Evolutionary conservation across 306 rosid species (phyloP), one percentile per base, ranked within the genome.

Genomic region (Erythrophleum fordii): DNA sequence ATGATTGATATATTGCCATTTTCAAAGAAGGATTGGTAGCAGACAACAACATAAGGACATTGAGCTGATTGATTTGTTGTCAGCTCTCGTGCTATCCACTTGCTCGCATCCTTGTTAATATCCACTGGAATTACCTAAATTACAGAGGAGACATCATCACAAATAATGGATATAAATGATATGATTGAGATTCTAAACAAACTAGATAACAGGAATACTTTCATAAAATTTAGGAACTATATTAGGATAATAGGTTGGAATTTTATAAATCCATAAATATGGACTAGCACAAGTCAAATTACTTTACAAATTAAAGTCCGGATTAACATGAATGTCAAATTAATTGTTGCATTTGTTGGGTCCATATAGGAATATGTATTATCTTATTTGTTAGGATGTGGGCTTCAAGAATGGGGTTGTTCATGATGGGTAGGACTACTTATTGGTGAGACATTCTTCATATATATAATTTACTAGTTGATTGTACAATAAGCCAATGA

Each of bases 1-100:
- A 96, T 92, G 84, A 93, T 93, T 73, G 97, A 96, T 88, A 96
- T 86, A 56, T 83, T 80, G 53, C 98, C 97, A 71, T 96, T 93
- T 11, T 89, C 86, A 78, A 93, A 96, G 83, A 90, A 92, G 70
- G 98, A 96, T 58, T 86, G 94, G 85, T 96, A 93, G 80, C 98
- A 93, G 69, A 92, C 86, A 77, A 93, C 99, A 75, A 93, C 89
- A 84, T 85, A 80, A 39, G 97, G 99, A 82, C 99, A 96, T 76
- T 92, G 98, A 12, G 98, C 92, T 49, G 96, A 85, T 84, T 92
- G 97, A 83, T 96, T 93, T 82, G 93, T 96, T 87, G 88, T 96
- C 91, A 96, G 87, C 82, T 96, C 99, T 70, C 90, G 89, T 22
- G 92, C 99, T 76, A 96, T 89, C 90, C 69, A 97, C 88, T 29